Evolutionary conservation across 225 moss, liverwort and hornwort species (phyloP).

Genomic region (Takakia lepidozioides): DNA sequence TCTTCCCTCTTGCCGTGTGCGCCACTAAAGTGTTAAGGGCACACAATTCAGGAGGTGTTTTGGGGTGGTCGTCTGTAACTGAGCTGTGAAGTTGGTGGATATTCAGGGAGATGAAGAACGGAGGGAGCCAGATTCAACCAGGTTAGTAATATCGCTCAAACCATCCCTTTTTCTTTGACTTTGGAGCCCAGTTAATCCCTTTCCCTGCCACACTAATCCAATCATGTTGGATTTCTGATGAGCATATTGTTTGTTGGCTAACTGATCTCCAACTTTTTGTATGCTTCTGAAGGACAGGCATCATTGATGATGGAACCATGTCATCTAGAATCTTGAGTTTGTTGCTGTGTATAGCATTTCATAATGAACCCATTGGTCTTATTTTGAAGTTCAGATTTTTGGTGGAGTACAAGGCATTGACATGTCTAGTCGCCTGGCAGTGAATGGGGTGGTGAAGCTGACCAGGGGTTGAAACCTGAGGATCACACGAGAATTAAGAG

Average conservation of each 20-base stretch:
- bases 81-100: not conserved
- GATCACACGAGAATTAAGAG: conserved; percentile 46
- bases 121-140: conserved; percentile 20
- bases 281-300: not conserved
- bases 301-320: conserved; percentile 1
- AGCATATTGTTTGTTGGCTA: too few species aligned
- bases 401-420: not conserved
- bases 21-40: not conserved
- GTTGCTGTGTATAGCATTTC: not conserved
- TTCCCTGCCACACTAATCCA: too few species aligned
- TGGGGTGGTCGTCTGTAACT: not conserved
- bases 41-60: not conserved
- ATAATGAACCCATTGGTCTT: not conserved
- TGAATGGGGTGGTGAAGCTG: conserved; percentile 30
- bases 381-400: not conserved
- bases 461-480: conserved; percentile 9
- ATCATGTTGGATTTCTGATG: too few species aligned
- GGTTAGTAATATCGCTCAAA: conserved; percentile 9
- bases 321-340: not conserved
- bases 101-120: conserved; percentile 35
- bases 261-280: not conserved
- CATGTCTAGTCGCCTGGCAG: conserved; percentile 6
- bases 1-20: too few species aligned
- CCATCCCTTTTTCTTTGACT: too few species aligned
- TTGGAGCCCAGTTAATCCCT: too few species aligned